Base-by-base conservation (phyloP, 306 rosid species). In the Luffa aegyptiaca region DNA sequence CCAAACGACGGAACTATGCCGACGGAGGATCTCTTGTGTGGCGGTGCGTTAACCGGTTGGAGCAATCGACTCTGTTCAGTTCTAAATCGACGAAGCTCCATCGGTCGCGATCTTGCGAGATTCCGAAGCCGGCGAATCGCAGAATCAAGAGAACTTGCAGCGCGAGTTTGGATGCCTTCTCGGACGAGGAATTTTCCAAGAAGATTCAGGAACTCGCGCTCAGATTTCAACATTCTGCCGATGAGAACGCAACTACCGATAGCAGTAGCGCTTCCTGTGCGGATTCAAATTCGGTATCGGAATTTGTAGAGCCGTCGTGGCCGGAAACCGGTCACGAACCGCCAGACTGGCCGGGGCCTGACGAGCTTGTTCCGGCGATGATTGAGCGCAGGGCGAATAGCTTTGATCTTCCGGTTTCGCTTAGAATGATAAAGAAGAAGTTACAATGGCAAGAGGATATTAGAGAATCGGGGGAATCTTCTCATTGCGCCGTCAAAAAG, bases 341-440 rank as follows among this genome's bases (percentile, higher is more conserved):
- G 0, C 84, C 82, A 37, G 90, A 84, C 45, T 88, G 94, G 92
- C 77, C 70, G 0, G 84, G 76, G 35, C 84, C 51, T 37, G 93
- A 89, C 33, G 89, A 85, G 75, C 83, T 90, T 8, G 80, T 85
- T 36, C 90, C 88, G 53, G 90, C 88, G 18, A 88, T 86, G 62
- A 91, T 93, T 13, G 96, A 93, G 63, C 84, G 96, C 49, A 91
- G 87, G 80, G 99, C 97, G 6, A 96, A 93, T 86, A 91, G 97
- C 80, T 82, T 91, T 49, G 99, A 90, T 36, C 89, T 96, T 5
- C 99, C 99, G 51, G 87, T 90, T 4, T 96, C 99, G 4, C 87
- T 96, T 14, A 81, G 99, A 18, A 91, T 96, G 36, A 89, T 96
- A 56, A 88, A 89, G 92, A 85, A 88, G 84, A 96, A 96, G 84